A percentile compares a stretch with the other conserved stretches of the same genome.
These are phyloP conservation scores for Tinospora cordifolia DNA, from an alignment of 164 flowering plant genomes.

Conservation along the genomic window DNA sequence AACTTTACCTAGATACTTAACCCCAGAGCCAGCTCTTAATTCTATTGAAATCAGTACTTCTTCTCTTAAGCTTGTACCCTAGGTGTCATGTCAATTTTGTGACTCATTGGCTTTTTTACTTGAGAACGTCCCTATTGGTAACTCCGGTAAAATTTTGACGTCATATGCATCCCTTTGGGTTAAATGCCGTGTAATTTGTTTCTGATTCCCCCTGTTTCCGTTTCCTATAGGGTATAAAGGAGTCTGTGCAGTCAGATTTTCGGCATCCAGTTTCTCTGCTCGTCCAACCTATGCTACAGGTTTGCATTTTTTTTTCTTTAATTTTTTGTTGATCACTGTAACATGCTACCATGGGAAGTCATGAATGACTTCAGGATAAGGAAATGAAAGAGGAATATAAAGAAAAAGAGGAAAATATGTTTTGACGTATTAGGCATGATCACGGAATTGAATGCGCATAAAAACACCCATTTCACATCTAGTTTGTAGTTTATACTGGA, in stretches of 20 bases:
- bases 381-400: not conserved
- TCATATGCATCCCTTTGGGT: not conserved
- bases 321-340: too few species aligned
- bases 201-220: not conserved
- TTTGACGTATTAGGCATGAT: too few species aligned
- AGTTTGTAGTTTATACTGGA: not conserved
- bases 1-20: not conserved
- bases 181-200: not conserved
- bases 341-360: not conserved
- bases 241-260: conserved; percentile 66
- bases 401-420: not conserved
- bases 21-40: not conserved
- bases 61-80: not conserved
- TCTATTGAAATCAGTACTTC: not conserved
- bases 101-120: not conserved
- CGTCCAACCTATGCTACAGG: conserved; percentile 96
- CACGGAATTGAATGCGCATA: too few species aligned
- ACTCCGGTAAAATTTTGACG: not conserved
- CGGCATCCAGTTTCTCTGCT: conserved; percentile 88
- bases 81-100: not conserved
- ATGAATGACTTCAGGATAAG: not conserved
- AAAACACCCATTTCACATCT: too few species aligned
- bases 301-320: conserved; percentile 14
- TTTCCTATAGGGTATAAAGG: conserved; percentile 49
- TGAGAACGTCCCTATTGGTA: not conserved